Evolutionary conservation across 1,284 basidiomycete genomes (phyloP).

Genomic region (Irpex rosettiformis): DNA sequence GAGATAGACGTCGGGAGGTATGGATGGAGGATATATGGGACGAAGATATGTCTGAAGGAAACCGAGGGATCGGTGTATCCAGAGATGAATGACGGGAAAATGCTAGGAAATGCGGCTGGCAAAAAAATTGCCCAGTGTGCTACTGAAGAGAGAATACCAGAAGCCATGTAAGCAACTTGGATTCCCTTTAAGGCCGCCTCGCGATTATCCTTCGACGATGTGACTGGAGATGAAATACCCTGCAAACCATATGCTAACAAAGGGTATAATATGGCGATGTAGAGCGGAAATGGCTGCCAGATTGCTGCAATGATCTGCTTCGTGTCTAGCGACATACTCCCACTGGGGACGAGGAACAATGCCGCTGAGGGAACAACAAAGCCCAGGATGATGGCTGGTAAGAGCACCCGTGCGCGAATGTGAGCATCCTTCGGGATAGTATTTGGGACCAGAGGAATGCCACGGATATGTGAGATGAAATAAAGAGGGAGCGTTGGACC

Average conservation of each 20-base stretch:
- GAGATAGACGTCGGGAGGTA: background rate
- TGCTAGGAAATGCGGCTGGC: slow-evolving; percentile 6
- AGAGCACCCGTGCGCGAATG: background rate
- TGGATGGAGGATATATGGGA: slow-evolving; percentile 13
- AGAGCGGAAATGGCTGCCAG: slow-evolving; percentile 2
- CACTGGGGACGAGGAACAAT: background rate
- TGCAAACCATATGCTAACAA: background rate
- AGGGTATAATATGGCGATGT: background rate
- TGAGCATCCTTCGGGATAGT: background rate
- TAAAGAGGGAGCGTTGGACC: slow-evolving; percentile 2
- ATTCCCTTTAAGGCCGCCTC: slow-evolving; percentile 4
- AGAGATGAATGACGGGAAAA: background rate
- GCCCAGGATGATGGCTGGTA: background rate
- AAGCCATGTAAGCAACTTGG: slow-evolving; percentile 4
- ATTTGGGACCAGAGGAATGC: background rate
- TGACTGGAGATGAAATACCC: background rate
- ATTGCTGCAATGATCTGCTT: background rate
- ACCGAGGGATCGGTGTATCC: background rate
- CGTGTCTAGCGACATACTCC: background rate
- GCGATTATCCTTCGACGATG: background rate
- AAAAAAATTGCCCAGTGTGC: slow-evolving; percentile 5
- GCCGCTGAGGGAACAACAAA: background rate
- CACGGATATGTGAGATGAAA: background rate
- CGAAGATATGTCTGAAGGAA: slow-evolving; percentile 14
- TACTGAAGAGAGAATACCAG: slow-evolving; percentile 4